Base-by-base conservation (phyloP, 2,329 filamentous ascomycete genomes). In the Fusarium redolens region DNA sequence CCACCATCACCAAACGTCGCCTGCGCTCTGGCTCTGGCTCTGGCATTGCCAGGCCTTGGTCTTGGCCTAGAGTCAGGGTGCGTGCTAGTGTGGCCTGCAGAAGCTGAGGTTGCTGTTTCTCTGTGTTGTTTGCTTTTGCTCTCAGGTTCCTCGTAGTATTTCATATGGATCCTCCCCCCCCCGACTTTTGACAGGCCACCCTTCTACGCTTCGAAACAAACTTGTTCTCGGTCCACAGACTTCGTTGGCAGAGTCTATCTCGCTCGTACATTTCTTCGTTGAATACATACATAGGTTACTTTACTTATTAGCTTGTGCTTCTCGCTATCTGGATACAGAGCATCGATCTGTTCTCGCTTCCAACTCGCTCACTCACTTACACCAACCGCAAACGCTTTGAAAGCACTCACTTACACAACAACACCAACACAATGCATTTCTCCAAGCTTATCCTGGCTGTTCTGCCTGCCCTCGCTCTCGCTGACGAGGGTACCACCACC, bases 241-340 rank as follows among this genome's bases (percentile, higher is more conserved):
- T 88, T 88, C 86, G 86, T 88, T 88, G 86, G 86, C 86, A 88
- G 85, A 88, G 86, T 87, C 85, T 83, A 72, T 52, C 54, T 57
- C 72, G 74, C 77, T 71, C 75, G 54, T 74, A 77, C 48, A 68
- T 74, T 72, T 72, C 71, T 69, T 77, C 55, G 68, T 55, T 59
- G 57, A 61, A 72, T 73, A 71, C 68, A 71, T 69, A 57, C 31
- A 58, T 50, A 37, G 37, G 55, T 50, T 37, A 37, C 52, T 40
- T 35, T 35, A 52, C 37, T 57, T 57, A 68, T 66, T 61, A 66
- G 59, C 63, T 55, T 68, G 57, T 68, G 44, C 51, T 55, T 66
- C 57, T 65, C 61, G 58, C 62, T 67, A 61, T 65, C 58, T 51
- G 71, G 77, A 78, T 79, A 79, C 72, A 77, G 75, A 79, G 56